Conservation (phyloP, 2,329 filamentous ascomycete species). For the Hypoxylon sp. region DNA sequence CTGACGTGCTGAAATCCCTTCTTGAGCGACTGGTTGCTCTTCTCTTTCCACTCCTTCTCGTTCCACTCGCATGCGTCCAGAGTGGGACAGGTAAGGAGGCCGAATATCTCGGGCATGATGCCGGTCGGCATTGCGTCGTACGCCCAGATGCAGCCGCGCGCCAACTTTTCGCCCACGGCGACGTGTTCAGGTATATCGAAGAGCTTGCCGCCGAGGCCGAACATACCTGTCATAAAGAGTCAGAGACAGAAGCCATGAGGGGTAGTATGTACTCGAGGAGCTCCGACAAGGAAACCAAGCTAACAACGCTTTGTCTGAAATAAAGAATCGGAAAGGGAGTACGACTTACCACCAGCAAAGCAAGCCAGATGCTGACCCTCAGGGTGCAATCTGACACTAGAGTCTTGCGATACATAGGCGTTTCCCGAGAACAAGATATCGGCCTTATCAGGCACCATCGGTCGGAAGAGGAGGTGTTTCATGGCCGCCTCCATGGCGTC, state of each 20-base stretch:
- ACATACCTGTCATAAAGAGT: constrained; percentile 50
- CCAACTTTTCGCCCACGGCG: constrained; percentile 54
- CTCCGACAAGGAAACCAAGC: neutral
- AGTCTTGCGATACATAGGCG: constrained; percentile 36
- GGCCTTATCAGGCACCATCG: constrained; percentile 65
- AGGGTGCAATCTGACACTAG: constrained; percentile 39
- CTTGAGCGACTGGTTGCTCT: constrained; percentile 42
- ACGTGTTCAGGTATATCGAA: constrained; percentile 56
- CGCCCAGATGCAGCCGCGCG: constrained; percentile 65
- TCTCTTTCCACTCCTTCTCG: constrained; percentile 40
- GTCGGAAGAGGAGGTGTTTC: constrained; percentile 71
- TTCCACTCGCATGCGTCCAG: constrained; percentile 52
- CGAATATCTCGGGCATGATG: constrained; percentile 65
- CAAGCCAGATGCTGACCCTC: constrained; percentile 54
- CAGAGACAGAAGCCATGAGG: neutral
- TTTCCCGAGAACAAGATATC: constrained; percentile 69
- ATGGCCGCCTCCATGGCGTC: constrained; percentile 65
- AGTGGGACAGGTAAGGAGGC: constrained; percentile 53
- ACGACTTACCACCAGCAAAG: constrained; percentile 49
- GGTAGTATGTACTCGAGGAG: neutral
- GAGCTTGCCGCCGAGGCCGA: constrained; percentile 53
- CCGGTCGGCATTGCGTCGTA: constrained; percentile 62
- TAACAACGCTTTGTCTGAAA: neutral
- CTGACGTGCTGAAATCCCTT: constrained; percentile 69
- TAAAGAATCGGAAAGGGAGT: neutral